phyloP scores from a whole-genome alignment of 345 rosid genomes.

The Lepidium aucheri region DNA sequence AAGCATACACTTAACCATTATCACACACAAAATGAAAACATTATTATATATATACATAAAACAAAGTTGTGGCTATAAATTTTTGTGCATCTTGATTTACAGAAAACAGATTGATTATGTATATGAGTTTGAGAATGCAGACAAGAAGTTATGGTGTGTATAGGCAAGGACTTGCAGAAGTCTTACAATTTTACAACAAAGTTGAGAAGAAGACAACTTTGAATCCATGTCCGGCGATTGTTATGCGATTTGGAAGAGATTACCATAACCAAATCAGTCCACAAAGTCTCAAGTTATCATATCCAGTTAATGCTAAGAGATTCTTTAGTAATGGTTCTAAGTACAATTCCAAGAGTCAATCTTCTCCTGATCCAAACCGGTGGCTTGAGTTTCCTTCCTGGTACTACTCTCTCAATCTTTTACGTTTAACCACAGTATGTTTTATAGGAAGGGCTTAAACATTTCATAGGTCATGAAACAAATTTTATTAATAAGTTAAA shows the following conservation, averaged over 20 bases:
- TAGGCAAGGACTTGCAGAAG: conserved; percentile 10
- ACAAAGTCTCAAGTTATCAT: conserved; percentile 12
- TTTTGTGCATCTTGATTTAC: not conserved
- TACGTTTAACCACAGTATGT: not conserved
- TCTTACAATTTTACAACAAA: conserved; percentile 17
- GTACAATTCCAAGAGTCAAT: not conserved
- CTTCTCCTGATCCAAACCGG: conserved; percentile 23
- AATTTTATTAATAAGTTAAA: too few relatives aligned
- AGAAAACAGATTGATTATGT: conserved; percentile 15
- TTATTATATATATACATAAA: not conserved
- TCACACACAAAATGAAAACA: conserved; percentile 6
- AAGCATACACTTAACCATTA: conserved; percentile 23
- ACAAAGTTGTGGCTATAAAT: not conserved
- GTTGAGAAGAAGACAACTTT: conserved; percentile 4
- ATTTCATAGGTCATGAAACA: too few relatives aligned
- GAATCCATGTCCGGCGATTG: conserved; percentile 7
- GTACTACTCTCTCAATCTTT: conserved; percentile 18
- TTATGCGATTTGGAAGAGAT: conserved; percentile 11
- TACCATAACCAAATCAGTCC: not conserved
- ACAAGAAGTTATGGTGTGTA: conserved; percentile 9
- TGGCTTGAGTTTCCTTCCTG: conserved; percentile 27
- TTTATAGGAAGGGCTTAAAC: too few relatives aligned
- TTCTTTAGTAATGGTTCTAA: not conserved
- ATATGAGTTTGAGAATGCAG: conserved; percentile 14
- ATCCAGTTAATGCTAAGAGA: conserved; percentile 3